These are phyloP conservation scores for Nothopassalora personata DNA, from an alignment of 2,329 filamentous ascomycete genomes.

Conservation along the genomic window DNA sequence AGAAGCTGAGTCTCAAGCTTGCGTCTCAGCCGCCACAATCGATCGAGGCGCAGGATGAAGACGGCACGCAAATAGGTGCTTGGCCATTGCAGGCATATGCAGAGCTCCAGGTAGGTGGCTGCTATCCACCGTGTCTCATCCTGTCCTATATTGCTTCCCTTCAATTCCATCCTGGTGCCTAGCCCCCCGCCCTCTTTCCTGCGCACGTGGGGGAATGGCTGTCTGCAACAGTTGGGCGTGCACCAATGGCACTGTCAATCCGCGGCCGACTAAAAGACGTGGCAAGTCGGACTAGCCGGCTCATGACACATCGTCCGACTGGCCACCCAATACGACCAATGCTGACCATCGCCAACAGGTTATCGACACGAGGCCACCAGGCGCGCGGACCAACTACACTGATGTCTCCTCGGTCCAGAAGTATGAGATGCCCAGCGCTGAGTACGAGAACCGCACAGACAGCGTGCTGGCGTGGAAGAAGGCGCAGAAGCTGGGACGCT, in stretches of 20 bases:
- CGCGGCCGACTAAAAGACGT: not conserved
- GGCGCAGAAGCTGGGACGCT: slow-evolving; percentile 88
- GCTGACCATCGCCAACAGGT: slow-evolving; percentile 50
- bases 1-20: slow-evolving; percentile 68
- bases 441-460: slow-evolving; percentile 81
- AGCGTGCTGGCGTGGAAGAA: slow-evolving; percentile 95
- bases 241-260: not conserved
- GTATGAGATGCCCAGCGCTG: slow-evolving; percentile 77
- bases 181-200: not conserved
- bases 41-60: slow-evolving; percentile 68
- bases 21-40: slow-evolving; percentile 58
- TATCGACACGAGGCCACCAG: slow-evolving; percentile 69
- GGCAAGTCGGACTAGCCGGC: not conserved
- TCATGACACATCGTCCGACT: not conserved
- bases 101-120: slow-evolving; percentile 67
- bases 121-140: slow-evolving; percentile 9
- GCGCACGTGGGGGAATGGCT: not conserved
- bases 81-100: slow-evolving; percentile 70
- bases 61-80: slow-evolving; percentile 56
- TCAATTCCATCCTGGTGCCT: not conserved
- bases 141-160: slow-evolving; percentile 7
- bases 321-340: not conserved
- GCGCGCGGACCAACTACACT: slow-evolving; percentile 70
- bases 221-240: not conserved
- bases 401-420: slow-evolving; percentile 80